phyloP scores from a whole-genome alignment of 208 protist species.

The Leishmania amazonensis region DNA sequence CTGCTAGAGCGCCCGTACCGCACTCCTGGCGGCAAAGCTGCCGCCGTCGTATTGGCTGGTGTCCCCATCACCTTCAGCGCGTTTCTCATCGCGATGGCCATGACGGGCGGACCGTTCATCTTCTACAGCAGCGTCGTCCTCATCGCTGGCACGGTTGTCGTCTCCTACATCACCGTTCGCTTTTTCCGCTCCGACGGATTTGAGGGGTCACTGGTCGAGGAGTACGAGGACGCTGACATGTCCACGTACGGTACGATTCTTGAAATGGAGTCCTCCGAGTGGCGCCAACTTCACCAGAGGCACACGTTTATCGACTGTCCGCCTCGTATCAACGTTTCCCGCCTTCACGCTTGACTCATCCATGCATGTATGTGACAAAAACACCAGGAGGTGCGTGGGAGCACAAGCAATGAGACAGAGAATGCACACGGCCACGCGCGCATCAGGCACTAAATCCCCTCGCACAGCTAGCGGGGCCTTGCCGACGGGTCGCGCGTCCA shows the following conservation, averaged over 20 bases:
- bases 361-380: neutral
- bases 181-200: slow-evolving; percentile 80
- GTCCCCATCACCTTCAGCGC: slow-evolving; percentile 75
- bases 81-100: slow-evolving; percentile 70
- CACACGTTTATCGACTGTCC: slow-evolving; percentile 65
- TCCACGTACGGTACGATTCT: slow-evolving; percentile 85
- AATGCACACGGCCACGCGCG: neutral
- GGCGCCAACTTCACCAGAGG: slow-evolving; percentile 64
- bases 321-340: slow-evolving; percentile 35
- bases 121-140: slow-evolving; percentile 55
- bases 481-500: neutral
- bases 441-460: neutral
- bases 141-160: slow-evolving; percentile 55
- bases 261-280: slow-evolving; percentile 68
- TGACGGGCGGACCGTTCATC: slow-evolving; percentile 54
- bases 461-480: neutral
- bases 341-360: slow-evolving; percentile 9
- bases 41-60: slow-evolving; percentile 55
- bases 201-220: slow-evolving; percentile 82
- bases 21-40: slow-evolving; percentile 62
- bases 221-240: slow-evolving; percentile 84
- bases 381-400: neutral
- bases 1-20: slow-evolving; percentile 79
- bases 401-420: neutral
- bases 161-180: slow-evolving; percentile 66